Evolutionary conservation across 257 asterid genomes (phyloP).

Genomic region (Verbascum thapsus): DNA sequence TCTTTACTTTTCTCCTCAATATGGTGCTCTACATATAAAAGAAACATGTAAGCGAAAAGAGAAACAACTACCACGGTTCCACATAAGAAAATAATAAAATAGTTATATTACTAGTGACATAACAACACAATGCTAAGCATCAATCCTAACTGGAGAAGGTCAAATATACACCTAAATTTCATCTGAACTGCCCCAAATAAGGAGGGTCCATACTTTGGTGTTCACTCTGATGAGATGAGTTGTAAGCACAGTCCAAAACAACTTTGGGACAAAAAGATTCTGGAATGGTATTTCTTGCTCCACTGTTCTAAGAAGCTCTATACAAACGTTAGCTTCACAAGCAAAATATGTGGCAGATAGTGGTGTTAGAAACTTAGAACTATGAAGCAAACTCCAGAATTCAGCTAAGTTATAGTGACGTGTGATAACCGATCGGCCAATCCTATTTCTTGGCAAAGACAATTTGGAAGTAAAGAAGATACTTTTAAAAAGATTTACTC

Average conservation of each 20-base stretch:
- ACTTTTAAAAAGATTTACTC: too few relatives aligned
- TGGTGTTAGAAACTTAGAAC: not conserved
- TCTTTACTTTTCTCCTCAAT: constrained; percentile 62
- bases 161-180: not conserved
- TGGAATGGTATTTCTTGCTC: not conserved
- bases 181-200: not conserved
- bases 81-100: not conserved
- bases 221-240: not conserved
- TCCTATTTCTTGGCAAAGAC: too few relatives aligned
- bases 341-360: not conserved
- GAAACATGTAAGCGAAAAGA: constrained; percentile 9
- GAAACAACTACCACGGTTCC: constrained; percentile 15
- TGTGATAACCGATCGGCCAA: too few relatives aligned
- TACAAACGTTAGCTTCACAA: not conserved
- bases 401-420: too few relatives aligned
- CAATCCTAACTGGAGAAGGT: constrained; percentile 5
- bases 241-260: not conserved
- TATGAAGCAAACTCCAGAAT: too few relatives aligned
- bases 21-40: constrained; percentile 44
- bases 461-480: not conserved
- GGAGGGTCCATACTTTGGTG: not conserved
- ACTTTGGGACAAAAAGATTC: not conserved
- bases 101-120: not conserved
- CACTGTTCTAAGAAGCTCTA: not conserved
- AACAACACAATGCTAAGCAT: not conserved